Evolutionary conservation across 768 basidiomycete species (phyloP).

Genomic region (Trametopsis cervina): DNA sequence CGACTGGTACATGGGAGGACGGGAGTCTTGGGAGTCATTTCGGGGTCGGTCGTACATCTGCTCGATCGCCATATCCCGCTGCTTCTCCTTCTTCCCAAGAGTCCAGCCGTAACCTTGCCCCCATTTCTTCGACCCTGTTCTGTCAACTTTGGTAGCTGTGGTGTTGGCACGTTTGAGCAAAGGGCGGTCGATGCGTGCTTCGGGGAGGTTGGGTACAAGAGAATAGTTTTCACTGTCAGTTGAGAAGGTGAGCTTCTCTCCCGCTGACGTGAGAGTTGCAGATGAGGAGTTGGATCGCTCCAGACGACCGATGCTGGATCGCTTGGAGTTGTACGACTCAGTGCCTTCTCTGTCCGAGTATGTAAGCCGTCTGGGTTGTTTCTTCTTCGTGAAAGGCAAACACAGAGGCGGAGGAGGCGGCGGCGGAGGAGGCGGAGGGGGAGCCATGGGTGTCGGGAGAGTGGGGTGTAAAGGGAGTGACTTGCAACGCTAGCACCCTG

Average conservation of each 20-base stretch:
- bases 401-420: slow-evolving; percentile 26
- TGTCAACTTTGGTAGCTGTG: slow-evolving; percentile 13
- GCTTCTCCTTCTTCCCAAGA: slow-evolving; percentile 38
- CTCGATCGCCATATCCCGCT: slow-evolving; percentile 25
- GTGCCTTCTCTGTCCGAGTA: slow-evolving; percentile 18
- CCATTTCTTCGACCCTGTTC: slow-evolving; percentile 25
- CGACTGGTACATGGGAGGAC: slow-evolving; percentile 19
- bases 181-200: slow-evolving; percentile 14
- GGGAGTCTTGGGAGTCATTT: slow-evolving; percentile 22
- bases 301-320: slow-evolving; percentile 21
- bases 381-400: slow-evolving; percentile 20
- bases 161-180: slow-evolving; percentile 14
- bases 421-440: slow-evolving; percentile 24
- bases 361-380: slow-evolving; percentile 19
- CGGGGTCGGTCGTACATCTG: slow-evolving; percentile 24
- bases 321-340: slow-evolving; percentile 19
- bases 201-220: not conserved
- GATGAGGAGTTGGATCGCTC: slow-evolving; percentile 21
- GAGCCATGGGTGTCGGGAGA: slow-evolving; percentile 17
- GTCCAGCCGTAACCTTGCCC: slow-evolving; percentile 75
- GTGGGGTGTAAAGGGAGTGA: slow-evolving; percentile 16
- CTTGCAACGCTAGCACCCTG: slow-evolving; percentile 7
- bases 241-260: slow-evolving; percentile 26
- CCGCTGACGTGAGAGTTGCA: slow-evolving; percentile 26
- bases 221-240: slow-evolving; percentile 24